phyloP scores from a whole-genome alignment of 2,329 filamentous ascomycete species.

The Ilyonectria sp. region DNA sequence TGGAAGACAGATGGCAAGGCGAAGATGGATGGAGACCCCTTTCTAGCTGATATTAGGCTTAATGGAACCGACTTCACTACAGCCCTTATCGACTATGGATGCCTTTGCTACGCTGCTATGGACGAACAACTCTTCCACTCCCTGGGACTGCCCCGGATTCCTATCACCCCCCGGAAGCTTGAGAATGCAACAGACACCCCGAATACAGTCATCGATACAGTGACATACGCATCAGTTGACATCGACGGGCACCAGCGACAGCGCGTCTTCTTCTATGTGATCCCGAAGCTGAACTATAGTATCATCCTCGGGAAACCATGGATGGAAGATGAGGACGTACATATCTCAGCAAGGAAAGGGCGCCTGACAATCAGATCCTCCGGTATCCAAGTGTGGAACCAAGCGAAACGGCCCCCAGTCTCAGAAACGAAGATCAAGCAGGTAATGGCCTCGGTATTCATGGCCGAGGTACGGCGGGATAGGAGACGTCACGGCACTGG shows the following conservation, averaged over 20 bases:
- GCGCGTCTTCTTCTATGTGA: neutral
- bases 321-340: neutral
- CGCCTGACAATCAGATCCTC: neutral
- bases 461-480: neutral
- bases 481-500: neutral
- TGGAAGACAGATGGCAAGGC: neutral
- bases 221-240: neutral
- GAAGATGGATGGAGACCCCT: neutral
- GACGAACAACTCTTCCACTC: neutral
- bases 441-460: neutral
- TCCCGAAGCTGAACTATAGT: neutral
- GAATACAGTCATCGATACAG: neutral
- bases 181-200: neutral
- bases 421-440: neutral
- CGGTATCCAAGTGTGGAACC: neutral
- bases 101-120: neutral
- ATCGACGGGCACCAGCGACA: neutral
- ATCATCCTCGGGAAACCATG: neutral
- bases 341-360: neutral
- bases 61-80: neutral
- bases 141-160: neutral
- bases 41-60: neutral
- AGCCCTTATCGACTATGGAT: neutral
- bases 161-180: neutral
- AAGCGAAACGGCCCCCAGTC: neutral